These are phyloP conservation scores for Glycine latifolia DNA, from an alignment of 306 rosid species.

Conservation along the genomic window DNA sequence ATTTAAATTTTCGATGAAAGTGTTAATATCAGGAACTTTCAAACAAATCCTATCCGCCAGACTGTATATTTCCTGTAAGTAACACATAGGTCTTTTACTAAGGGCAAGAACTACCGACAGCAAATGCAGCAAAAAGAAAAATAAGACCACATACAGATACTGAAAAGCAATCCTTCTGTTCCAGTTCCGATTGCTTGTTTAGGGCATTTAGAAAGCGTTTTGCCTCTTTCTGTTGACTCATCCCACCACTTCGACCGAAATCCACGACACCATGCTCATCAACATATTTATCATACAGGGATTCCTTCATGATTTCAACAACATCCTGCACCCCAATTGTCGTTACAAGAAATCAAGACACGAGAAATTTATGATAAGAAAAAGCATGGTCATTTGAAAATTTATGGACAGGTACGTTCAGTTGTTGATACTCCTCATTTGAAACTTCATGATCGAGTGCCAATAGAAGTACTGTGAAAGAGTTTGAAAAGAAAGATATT, in stretches of 20 bases:
- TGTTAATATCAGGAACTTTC: conserved; percentile 86
- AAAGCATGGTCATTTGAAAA: background rate
- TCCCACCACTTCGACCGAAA: conserved; percentile 97
- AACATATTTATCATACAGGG: conserved; percentile 87
- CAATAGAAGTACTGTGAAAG: too few species aligned
- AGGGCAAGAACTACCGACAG: background rate
- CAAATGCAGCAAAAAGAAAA: conserved; percentile 13
- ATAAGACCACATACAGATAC: conserved; percentile 63
- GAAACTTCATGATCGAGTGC: too few species aligned
- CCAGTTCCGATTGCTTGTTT: conserved; percentile 87
- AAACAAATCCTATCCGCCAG: conserved; percentile 86
- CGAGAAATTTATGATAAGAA: conserved; percentile 36
- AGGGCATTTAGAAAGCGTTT: conserved; percentile 92
- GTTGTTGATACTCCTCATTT: too few species aligned
- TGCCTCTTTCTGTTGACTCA: conserved; percentile 98
- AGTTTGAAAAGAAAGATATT: too few species aligned
- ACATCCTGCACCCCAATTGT: conserved; percentile 73
- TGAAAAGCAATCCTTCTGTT: conserved; percentile 84
- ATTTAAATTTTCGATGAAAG: conserved; percentile 83
- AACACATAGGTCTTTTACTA: conserved; percentile 17
- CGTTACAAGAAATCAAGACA: conserved; percentile 14
- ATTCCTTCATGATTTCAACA: conserved; percentile 97
- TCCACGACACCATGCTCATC: conserved; percentile 94
- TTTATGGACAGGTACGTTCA: too few species aligned
- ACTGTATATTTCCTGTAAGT: conserved; percentile 87